phyloP scores from a whole-genome alignment of 1,284 basidiomycete genomes.

The Leccinum cinnamomeum region DNA sequence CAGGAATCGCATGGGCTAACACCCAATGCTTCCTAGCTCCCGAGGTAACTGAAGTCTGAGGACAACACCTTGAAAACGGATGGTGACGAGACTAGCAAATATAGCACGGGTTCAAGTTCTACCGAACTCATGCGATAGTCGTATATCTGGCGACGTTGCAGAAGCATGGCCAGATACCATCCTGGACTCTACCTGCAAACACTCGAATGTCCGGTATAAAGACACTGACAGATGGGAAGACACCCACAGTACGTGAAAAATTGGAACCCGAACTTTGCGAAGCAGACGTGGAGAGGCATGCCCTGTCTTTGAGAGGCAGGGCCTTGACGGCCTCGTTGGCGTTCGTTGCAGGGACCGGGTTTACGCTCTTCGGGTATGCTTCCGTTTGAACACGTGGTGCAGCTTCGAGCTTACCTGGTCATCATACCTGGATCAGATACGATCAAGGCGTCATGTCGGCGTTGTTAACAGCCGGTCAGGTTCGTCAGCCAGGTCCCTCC shows the following conservation, averaged over 20 bases:
- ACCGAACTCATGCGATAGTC: background rate
- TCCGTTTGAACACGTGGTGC: background rate
- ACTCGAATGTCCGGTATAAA: background rate
- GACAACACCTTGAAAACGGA: too few relatives aligned
- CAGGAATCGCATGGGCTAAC: too few relatives aligned
- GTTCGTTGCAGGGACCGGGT: slow-evolving; percentile 33
- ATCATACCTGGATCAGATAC: slow-evolving; percentile 21
- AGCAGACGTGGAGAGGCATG: slow-evolving; percentile 25
- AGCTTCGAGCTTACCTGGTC: slow-evolving; percentile 3
- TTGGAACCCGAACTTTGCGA: slow-evolving; percentile 3
- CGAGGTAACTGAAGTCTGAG: too few relatives aligned
- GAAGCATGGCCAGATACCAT: background rate
- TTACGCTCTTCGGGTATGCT: slow-evolving; percentile 35
- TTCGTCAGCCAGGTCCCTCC: slow-evolving; percentile 7
- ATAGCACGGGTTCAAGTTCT: slow-evolving; percentile 3
- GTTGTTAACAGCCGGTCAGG: slow-evolving; percentile 19
- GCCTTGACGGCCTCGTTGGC: slow-evolving; percentile 27
- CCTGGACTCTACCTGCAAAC: background rate
- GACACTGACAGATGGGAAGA: slow-evolving; percentile 15
- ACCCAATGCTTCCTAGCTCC: too few relatives aligned
- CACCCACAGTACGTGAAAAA: background rate
- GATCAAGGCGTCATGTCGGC: slow-evolving; percentile 38
- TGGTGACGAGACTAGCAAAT: too few relatives aligned
- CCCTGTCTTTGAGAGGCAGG: slow-evolving; percentile 27
- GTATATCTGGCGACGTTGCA: background rate